Evolutionary conservation across 805 yeast genomes (phyloP), one percentile per base, ranked within the genome.

Genomic region (Sugiyamaella floridensis): DNA sequence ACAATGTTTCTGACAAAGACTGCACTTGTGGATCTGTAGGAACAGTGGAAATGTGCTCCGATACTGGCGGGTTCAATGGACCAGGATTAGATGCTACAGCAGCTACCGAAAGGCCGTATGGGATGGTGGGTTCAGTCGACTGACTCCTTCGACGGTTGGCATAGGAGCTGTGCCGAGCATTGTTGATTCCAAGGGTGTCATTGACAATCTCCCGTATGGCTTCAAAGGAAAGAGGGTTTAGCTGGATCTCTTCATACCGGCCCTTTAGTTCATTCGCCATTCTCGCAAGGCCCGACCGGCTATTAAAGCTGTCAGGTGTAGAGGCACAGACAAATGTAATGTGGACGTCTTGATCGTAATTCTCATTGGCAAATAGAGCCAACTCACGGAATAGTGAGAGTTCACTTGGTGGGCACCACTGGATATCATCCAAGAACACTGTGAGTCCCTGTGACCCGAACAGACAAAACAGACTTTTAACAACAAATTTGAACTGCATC

Each of bases 341-440:
- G 4, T 61, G 53, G 7, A 57, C 47, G 5, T 57, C 63, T n/a
- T 57, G 58, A 18, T 58, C 60, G 15, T 56, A 43, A 22, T 66
- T 63, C 43, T 63, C 64, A 14, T 53, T 48, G 9, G 66, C 60
- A n/a, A 66, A 63, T 11, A 63, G 63, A 29, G 62, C 60, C 34
- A 67, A 45, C 12, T 66, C 60, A 12, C 65, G 60, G 43, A 60
- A 60, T 28, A 60, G 45, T 12, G 58, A 51, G 20, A 67, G 50
- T 40, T 66, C 70, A 4, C 63, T 53, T 2, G 55, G 50, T 8
- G 78, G 66, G 51, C 75, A 69, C 71, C 75, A 72, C 50, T 77
- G 78, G 22, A 74, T 57, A 60, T 77, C 79, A 56, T 77, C 81
- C 29, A 75, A 60, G 46, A 74, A 66, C 1, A 77, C 55, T 0